Base-by-base conservation (phyloP, 345 rosid genomes). In the Rhizophora apiculata region DNA sequence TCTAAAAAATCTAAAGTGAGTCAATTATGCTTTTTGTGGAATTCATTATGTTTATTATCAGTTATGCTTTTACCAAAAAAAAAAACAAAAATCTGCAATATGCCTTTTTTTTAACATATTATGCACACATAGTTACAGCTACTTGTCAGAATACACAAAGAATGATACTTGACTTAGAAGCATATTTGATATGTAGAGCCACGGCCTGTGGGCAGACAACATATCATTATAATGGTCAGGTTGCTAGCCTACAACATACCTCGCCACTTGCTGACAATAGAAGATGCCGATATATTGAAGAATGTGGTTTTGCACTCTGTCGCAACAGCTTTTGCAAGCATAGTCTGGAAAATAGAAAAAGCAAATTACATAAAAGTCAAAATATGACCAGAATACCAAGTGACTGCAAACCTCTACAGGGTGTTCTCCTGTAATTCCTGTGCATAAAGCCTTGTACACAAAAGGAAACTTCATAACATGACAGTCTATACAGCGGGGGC, bases 301-400 rank as follows among this genome's bases (percentile, higher is more conserved):
- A 94, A 94, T 10, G 98, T 94, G 18, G 98, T 94, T 64, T 94
- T 89, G 86, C 98, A 94, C 77, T 94, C 98, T 32, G 98, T 91
- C 60, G 98, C 98, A 76, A 94, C 96, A 62, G 98, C 98, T 83
- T 91, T 89, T n/a, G 98, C 98, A 72, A 94, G 96, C 98, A 94
- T 89, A 60, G 99, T 95, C 99, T 95, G 87, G 31, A 79, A 71
- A 60, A 76, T 68, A 68, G 64, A 51, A 69, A 63, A 49, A 21
- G 39, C 16, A 51, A 78, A 20, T 61, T 27, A 54, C 13, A 64
- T 62, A 67, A 62, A 29, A 69, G 52, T 15, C 21, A 67, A 27
- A 22, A 54, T 8, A 51, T 34, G 11, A 36, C 19, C 20, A 69
- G 27, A 56, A 43, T 18, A 19, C 2, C 67, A 20, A 61, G 52